These are phyloP conservation scores for Dissophora ornata DNA, from an alignment of 192 early-diverging fungal species.

Conservation along the genomic window DNA sequence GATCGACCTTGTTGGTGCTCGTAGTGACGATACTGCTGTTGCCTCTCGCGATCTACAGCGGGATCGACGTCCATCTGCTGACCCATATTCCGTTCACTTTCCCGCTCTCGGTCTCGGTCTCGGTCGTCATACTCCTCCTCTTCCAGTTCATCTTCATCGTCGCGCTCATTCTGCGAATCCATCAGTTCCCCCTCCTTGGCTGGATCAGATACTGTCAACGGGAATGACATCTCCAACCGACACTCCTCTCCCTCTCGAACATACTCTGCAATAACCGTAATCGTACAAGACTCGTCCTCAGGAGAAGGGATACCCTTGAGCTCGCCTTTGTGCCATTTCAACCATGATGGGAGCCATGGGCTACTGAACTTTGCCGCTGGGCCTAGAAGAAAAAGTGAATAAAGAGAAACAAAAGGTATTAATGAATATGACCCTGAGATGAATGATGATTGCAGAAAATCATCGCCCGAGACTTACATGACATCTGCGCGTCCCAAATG, in stretches of 20 bases:
- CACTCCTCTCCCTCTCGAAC: slow-evolving; percentile 64
- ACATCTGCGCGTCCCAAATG: slow-evolving; percentile 83
- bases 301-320: slow-evolving; percentile 71
- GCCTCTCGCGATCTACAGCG: neutral
- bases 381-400: slow-evolving; percentile 33
- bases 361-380: slow-evolving; percentile 79
- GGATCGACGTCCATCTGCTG: neutral
- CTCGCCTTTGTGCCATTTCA: slow-evolving; percentile 79
- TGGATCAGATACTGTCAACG: slow-evolving; percentile 52
- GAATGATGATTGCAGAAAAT: slow-evolving; percentile 5
- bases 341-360: slow-evolving; percentile 76
- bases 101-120: neutral
- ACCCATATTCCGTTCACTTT: neutral
- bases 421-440: neutral
- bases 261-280: slow-evolving; percentile 75
- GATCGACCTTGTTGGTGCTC: neutral
- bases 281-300: slow-evolving; percentile 66
- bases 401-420: slow-evolving; percentile 5
- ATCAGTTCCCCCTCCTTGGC: slow-evolving; percentile 49
- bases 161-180: slow-evolving; percentile 20
- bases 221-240: slow-evolving; percentile 57
- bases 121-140: slow-evolving; percentile 13
- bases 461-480: slow-evolving; percentile 52
- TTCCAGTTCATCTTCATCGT: slow-evolving; percentile 22
- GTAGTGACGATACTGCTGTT: slow-evolving; percentile 2